phyloP scores from a whole-genome alignment of 176 grass and related monocot species.

The Rhynchospora breviuscula region DNA sequence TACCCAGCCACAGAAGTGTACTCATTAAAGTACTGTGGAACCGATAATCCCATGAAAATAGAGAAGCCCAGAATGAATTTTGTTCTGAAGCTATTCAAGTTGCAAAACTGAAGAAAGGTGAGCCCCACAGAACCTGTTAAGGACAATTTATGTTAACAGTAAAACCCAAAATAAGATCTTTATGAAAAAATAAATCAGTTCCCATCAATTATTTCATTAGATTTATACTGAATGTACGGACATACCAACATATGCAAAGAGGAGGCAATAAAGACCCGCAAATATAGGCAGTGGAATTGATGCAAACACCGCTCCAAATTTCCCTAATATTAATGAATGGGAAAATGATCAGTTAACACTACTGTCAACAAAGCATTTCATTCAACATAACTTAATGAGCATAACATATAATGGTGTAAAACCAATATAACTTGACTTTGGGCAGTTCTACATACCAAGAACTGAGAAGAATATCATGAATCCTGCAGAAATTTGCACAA shows the following conservation, averaged over 20 bases:
- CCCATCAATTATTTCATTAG: neutral
- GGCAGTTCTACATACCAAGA: conserved; percentile 47
- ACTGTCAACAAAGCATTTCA: neutral
- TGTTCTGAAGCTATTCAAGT: conserved; percentile 86
- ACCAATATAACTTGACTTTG: neutral
- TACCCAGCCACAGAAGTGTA: conserved; percentile 65
- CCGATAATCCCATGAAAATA: conserved; percentile 82
- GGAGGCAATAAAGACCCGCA: conserved; percentile 80
- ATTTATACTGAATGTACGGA: neutral
- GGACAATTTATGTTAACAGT: neutral
- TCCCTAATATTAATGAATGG: conserved; percentile 38
- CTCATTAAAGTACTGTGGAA: conserved; percentile 97
- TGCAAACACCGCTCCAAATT: conserved; percentile 89
- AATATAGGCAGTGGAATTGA: conserved; percentile 85
- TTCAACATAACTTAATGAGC: neutral
- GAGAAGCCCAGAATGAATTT: conserved; percentile 90
- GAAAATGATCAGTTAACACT: conserved; percentile 13
- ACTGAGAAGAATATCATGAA: conserved; percentile 99
- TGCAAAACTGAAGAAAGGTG: conserved; percentile 85
- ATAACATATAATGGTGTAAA: neutral
- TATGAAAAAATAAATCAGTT: neutral
- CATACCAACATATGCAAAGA: conserved; percentile 89
- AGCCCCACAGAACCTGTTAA: conserved; percentile 61
- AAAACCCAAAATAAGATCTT: neutral
- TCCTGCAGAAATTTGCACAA: conserved; percentile 94